Conservation (phyloP, 2,329 filamentous ascomycete species). For the Colletotrichum gloeosporioides region DNA sequence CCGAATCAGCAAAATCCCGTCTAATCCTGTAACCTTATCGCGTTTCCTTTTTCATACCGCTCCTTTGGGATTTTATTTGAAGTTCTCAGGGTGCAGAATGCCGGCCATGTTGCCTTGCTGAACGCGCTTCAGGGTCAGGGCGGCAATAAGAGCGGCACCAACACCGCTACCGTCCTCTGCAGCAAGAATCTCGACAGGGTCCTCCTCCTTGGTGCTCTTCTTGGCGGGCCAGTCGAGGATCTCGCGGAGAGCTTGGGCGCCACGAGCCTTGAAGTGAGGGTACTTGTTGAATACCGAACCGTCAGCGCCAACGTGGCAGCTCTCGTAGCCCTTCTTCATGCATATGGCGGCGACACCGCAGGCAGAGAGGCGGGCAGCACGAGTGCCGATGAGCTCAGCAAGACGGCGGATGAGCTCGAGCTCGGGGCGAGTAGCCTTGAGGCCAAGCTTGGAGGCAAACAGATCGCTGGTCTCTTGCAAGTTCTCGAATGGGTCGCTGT, state of each 20-base stretch:
- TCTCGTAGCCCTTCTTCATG: conserved; percentile 90
- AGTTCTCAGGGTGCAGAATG: conserved; percentile 70
- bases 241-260: conserved; percentile 87
- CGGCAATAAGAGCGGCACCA: conserved; percentile 93
- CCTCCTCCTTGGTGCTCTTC: conserved; percentile 72
- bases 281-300: conserved; percentile 99
- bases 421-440: conserved; percentile 76
- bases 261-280: conserved; percentile 94
- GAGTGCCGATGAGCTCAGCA: conserved; percentile 92
- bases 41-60: conserved; percentile 21
- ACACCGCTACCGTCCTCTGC: conserved; percentile 97
- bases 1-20: conserved; percentile 20
- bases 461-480: conserved; percentile 86
- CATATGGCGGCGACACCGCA: conserved; percentile 96
- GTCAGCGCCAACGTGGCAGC: conserved; percentile 94
- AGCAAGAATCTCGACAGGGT: conserved; percentile 85
- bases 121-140: conserved; percentile 69
- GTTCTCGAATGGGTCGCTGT: conserved; percentile 91
- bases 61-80: conserved; percentile 37
- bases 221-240: conserved; percentile 93
- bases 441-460: conserved; percentile 76
- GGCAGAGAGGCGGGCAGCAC: conserved; percentile 88
- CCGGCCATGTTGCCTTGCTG: conserved; percentile 67
- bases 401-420: conserved; percentile 88
- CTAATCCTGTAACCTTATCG: conserved; percentile 12